These are phyloP conservation scores for Gynandropsis gynandra DNA, from an alignment of 345 rosid genomes.

Conservation along the genomic window DNA sequence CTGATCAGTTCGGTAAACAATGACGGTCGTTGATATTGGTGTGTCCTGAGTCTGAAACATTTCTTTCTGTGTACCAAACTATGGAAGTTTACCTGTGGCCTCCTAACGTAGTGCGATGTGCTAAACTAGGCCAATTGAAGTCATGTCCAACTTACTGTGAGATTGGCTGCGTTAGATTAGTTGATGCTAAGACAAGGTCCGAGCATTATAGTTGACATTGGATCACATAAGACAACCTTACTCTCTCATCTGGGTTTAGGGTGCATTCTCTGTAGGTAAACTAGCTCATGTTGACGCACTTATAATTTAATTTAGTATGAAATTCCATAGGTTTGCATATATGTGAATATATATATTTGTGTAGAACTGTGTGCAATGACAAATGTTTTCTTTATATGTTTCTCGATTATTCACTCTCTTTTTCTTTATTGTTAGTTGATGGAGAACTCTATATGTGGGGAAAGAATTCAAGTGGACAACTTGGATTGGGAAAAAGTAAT, in stretches of 20 bases:
- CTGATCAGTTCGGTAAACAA: background rate
- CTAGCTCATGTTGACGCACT: background rate
- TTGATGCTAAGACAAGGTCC: too few relatives aligned
- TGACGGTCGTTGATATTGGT: background rate
- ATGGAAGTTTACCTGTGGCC: background rate
- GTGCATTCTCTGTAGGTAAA: too few relatives aligned
- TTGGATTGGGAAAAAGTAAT: slow-evolving; percentile 91
- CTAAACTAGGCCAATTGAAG: too few relatives aligned
- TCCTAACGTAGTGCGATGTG: background rate
- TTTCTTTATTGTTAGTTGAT: slow-evolving; percentile 41
- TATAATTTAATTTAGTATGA: background rate
- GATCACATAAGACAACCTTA: too few relatives aligned
- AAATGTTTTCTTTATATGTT: background rate
- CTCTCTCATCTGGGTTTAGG: too few relatives aligned
- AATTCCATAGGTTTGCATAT: background rate
- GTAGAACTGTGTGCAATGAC: background rate
- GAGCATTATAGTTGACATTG: too few relatives aligned
- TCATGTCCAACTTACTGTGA: too few relatives aligned
- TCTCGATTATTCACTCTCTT: slow-evolving; percentile 3
- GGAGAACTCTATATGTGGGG: slow-evolving; percentile 96
- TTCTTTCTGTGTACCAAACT: background rate
- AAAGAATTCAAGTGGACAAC: slow-evolving; percentile 85
- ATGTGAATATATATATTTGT: background rate
- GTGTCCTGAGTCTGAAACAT: slow-evolving; percentile 4
- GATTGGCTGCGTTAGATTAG: too few relatives aligned